phyloP scores from a whole-genome alignment of 768 basidiomycete species.

The Pulveroboletus ravenelii region DNA sequence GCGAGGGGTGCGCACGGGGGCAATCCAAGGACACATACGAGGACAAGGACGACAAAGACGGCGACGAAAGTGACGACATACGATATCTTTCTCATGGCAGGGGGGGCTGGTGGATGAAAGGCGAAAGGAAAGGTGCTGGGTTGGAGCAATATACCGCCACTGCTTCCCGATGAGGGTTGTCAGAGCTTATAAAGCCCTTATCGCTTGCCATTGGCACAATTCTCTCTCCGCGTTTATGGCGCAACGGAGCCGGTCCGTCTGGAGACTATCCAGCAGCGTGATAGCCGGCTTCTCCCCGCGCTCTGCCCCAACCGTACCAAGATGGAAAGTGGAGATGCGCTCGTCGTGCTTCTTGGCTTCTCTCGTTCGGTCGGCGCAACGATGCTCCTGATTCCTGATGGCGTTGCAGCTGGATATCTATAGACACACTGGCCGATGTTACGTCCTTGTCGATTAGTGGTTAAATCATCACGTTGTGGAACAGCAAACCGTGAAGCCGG shows the following conservation, averaged over 20 bases:
- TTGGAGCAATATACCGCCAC: not conserved
- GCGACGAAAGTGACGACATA: conserved; percentile 62
- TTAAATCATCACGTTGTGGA: conserved; percentile 43
- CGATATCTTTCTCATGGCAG: conserved; percentile 61
- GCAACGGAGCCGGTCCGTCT: not conserved
- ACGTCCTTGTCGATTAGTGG: conserved; percentile 42
- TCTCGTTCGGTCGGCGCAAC: too few relatives aligned
- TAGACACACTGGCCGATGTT: not conserved
- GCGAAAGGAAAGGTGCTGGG: not conserved
- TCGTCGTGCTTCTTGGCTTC: too few relatives aligned
- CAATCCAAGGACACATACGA: conserved; percentile 39
- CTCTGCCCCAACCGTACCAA: too few relatives aligned
- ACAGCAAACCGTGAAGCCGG: conserved; percentile 34
- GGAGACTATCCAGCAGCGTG: too few relatives aligned
- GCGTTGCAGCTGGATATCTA: not conserved
- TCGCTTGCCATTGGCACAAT: conserved; percentile 25
- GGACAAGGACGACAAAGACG: conserved; percentile 43
- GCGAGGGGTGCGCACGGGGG: not conserved
- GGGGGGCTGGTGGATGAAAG: not conserved
- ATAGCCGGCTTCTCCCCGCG: too few relatives aligned
- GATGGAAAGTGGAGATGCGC: too few relatives aligned
- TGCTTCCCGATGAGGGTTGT: not conserved
- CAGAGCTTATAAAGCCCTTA: conserved; percentile 10
- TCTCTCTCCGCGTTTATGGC: conserved; percentile 3
- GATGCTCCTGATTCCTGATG: too few relatives aligned